phyloP scores from a whole-genome alignment of 768 basidiomycete genomes.

The Candolleomyces eurysporus region DNA sequence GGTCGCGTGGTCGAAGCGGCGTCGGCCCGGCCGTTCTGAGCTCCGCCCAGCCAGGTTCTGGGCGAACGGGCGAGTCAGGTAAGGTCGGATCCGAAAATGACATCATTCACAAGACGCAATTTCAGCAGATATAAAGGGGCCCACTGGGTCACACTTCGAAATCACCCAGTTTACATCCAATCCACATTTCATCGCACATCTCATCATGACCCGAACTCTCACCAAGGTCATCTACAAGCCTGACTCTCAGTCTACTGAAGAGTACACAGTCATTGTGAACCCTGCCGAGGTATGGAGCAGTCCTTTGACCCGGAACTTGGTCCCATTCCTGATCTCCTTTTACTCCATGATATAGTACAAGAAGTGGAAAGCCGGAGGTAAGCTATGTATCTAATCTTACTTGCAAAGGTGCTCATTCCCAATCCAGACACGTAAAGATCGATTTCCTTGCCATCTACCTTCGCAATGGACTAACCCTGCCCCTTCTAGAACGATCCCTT shows the following conservation, averaged over 20 bases:
- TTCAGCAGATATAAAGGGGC: neutral
- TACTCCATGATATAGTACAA: conserved; percentile 46
- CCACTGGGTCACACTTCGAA: neutral
- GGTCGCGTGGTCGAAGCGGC: neutral
- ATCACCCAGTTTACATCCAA: conserved; percentile 11
- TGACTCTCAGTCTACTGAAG: conserved; percentile 65
- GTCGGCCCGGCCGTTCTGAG: neutral
- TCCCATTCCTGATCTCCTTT: conserved; percentile 11
- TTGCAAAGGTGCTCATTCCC: conserved; percentile 14
- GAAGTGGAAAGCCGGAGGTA: conserved; percentile 82
- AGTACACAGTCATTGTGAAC: conserved; percentile 71
- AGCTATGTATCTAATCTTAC: conserved; percentile 21
- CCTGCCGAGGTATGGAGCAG: conserved; percentile 50
- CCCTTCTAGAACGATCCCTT: conserved; percentile 56
- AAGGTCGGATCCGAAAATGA: conserved; percentile 19
- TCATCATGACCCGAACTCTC: conserved; percentile 43
- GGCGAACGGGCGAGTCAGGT: conserved; percentile 16
- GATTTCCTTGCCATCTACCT: neutral
- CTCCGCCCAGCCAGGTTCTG: neutral
- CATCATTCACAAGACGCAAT: conserved; percentile 20
- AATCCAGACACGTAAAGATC: conserved; percentile 63
- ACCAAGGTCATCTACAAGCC: conserved; percentile 82
- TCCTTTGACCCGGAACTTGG: neutral
- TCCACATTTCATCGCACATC: neutral
- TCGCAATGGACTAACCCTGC: conserved; percentile 9